phyloP scores from a whole-genome alignment of 2,329 filamentous ascomycete species.

The Ceratocystis destructans region DNA sequence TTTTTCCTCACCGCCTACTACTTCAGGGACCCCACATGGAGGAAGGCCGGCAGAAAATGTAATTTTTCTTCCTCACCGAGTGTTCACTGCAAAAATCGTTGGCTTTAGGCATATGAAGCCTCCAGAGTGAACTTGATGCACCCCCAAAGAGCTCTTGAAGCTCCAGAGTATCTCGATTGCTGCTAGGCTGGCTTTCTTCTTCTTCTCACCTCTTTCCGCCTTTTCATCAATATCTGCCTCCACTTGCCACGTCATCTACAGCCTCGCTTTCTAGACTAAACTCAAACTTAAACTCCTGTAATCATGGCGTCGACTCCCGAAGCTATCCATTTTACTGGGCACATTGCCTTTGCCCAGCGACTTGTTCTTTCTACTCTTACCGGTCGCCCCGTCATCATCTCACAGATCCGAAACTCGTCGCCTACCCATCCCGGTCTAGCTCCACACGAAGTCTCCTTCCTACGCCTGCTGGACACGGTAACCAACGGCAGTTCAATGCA shows the following conservation, averaged over 20 bases:
- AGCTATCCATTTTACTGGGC: conserved; percentile 65
- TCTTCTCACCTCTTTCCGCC: not conserved
- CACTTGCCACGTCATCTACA: not conserved
- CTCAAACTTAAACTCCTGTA: conserved; percentile 13
- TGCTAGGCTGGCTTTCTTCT: not conserved
- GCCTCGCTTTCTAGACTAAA: not conserved
- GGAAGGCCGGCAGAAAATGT: conserved; percentile 16
- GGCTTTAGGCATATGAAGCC: not conserved
- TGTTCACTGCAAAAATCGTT: not conserved
- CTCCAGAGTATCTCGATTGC: not conserved
- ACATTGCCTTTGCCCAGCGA: conserved; percentile 68
- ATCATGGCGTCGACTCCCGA: conserved; percentile 32
- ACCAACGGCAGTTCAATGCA: conserved; percentile 93
- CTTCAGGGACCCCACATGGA: conserved; percentile 5
- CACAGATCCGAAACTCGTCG: conserved; percentile 79
- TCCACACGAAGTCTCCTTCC: conserved; percentile 85
- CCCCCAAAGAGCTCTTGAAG: not conserved
- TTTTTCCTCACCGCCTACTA: conserved; percentile 13
- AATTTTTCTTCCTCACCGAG: conserved; percentile 15
- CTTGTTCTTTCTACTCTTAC: conserved; percentile 85
- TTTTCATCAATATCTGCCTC: not conserved
- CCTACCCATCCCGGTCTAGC: conserved; percentile 78
- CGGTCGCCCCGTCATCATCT: conserved; percentile 78
- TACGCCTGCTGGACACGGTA: conserved; percentile 83
- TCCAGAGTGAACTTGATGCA: not conserved